Conservation (phyloP, 805 yeast genomes). For the Monosporozyma solicola region DNA sequence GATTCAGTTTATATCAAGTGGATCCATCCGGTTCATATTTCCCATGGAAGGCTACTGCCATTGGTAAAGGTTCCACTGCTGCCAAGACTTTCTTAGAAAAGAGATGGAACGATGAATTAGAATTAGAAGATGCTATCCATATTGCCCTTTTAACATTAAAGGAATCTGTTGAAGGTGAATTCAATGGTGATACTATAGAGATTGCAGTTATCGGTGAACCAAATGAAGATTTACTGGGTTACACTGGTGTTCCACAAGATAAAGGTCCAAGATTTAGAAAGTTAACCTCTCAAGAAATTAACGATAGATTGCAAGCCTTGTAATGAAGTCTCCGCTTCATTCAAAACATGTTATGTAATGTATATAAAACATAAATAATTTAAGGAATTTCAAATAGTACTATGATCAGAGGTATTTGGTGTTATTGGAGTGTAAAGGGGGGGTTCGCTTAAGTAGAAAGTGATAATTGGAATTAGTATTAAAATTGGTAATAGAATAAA, state of each 20-base stretch:
- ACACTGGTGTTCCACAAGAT: constrained; percentile 67
- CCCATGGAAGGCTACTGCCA: constrained; percentile 99
- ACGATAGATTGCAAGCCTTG: constrained; percentile 89
- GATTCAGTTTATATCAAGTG: constrained; percentile 83
- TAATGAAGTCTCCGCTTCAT: constrained; percentile 25
- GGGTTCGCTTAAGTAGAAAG: too few species aligned
- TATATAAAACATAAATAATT: neutral
- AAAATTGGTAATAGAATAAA: too few species aligned
- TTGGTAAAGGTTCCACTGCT: constrained; percentile 91
- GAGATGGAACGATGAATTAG: constrained; percentile 96
- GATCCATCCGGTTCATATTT: constrained; percentile 97
- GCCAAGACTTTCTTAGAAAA: constrained; percentile 96
- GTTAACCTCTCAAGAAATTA: constrained; percentile 81
- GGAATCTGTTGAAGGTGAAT: constrained; percentile 96
- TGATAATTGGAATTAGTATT: too few species aligned
- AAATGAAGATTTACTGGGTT: constrained; percentile 73
- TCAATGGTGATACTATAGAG: constrained; percentile 93
- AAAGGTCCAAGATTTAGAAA: constrained; percentile 85
- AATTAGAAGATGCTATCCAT: constrained; percentile 95
- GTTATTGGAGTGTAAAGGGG: neutral
- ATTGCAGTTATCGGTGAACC: constrained; percentile 80
- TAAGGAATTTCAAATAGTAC: neutral
- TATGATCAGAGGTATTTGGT: neutral
- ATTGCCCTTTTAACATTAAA: constrained; percentile 89
- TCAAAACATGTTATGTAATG: neutral